Percentiles rank a stretch among this genome's conserved stretches.
Conservation (phyloP, 139 green algal species). For the Penium margaritaceum region DNA sequence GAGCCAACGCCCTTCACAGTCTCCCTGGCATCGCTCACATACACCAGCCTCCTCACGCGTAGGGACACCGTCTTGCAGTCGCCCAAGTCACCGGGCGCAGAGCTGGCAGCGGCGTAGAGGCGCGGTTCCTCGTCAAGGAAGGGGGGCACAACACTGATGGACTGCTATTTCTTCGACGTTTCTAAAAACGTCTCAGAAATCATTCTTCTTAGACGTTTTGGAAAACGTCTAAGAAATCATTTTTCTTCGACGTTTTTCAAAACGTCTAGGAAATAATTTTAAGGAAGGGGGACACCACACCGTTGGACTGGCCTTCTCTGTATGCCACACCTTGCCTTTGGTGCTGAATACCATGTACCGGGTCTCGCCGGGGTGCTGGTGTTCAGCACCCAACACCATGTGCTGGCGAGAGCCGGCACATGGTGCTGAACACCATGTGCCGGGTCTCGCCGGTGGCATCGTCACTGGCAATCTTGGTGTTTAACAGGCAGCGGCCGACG, state of each 20-base stretch:
- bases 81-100: slow-evolving; percentile 44
- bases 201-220: too few species aligned
- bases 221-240: too few species aligned
- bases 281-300: too few species aligned
- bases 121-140: slow-evolving; percentile 45
- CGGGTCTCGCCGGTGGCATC: slow-evolving; percentile 45
- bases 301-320: slow-evolving; percentile 47
- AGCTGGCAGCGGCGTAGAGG: slow-evolving; percentile 46
- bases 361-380: too few species aligned
- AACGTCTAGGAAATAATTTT: too few species aligned
- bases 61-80: slow-evolving; percentile 49
- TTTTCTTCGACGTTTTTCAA: too few species aligned
- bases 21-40: slow-evolving; percentile 44
- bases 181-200: too few species aligned
- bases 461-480: slow-evolving; percentile 48
- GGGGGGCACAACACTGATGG: slow-evolving; percentile 44
- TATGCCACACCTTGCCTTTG: too few species aligned
- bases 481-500: slow-evolving; percentile 40
- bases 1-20: slow-evolving; percentile 48
- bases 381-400: too few species aligned
- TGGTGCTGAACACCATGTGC: slow-evolving; percentile 50
- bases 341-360: too few species aligned
- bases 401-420: too few species aligned
- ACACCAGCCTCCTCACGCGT: slow-evolving; percentile 47
- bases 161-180: too few species aligned